Evolutionary conservation across 306 rosid genomes (phyloP).

Genomic region (Prunus mongolica): DNA sequence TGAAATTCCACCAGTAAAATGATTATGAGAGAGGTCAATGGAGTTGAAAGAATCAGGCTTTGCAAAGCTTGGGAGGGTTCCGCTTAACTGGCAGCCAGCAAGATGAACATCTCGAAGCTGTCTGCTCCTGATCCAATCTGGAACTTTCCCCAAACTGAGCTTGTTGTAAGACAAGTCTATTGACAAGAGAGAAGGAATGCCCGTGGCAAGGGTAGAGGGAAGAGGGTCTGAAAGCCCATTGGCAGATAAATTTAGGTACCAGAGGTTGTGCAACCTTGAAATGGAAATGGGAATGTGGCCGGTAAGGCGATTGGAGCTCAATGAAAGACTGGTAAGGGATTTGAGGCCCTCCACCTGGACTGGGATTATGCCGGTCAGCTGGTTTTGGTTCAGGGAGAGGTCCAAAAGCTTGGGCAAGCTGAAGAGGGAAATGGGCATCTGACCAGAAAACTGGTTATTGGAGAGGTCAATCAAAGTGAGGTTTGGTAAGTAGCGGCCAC

Average conservation of each 20-base stretch:
- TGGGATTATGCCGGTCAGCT: constrained; percentile 71
- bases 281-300: constrained; percentile 73
- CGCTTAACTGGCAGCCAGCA: constrained; percentile 78
- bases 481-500: constrained; percentile 40
- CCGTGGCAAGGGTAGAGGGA: constrained; percentile 48
- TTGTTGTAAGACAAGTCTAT: constrained; percentile 86
- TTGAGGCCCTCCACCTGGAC: constrained; percentile 61
- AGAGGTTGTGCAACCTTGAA: constrained; percentile 68
- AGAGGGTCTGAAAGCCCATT: constrained; percentile 67
- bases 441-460: constrained; percentile 60
- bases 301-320: constrained; percentile 58
- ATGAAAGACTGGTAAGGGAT: constrained; percentile 63
- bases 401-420: constrained; percentile 58
- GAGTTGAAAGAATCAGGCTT: constrained; percentile 62
- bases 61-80: constrained; percentile 63
- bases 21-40: constrained; percentile 81
- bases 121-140: constrained; percentile 78
- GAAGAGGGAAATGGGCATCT: constrained; percentile 66
- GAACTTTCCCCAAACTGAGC: constrained; percentile 67
- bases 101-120: constrained; percentile 64
- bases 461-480: constrained; percentile 73
- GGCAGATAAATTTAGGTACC: constrained; percentile 81
- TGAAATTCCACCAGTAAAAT: constrained; percentile 48
- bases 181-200: constrained; percentile 77
- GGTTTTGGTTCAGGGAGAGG: constrained; percentile 69